phyloP scores from a whole-genome alignment of 2,329 filamentous ascomycete species.

The Nigrograna mackinnonii region DNA sequence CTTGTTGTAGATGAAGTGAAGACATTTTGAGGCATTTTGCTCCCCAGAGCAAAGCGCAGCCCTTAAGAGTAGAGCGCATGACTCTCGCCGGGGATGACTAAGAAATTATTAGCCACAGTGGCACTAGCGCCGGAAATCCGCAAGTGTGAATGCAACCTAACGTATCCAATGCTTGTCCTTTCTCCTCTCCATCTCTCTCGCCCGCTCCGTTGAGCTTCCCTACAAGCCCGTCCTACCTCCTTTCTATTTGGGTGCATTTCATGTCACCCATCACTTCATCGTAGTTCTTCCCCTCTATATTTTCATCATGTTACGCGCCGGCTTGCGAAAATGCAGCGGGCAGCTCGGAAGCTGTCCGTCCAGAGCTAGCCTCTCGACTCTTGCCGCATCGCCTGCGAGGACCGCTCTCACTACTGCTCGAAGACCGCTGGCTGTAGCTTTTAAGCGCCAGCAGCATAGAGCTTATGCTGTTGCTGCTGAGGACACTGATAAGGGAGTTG shows the following conservation, averaged over 20 bases:
- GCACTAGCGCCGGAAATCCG: slow-evolving; percentile 5
- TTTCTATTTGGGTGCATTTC: slow-evolving; percentile 20
- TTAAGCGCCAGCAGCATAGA: slow-evolving; percentile 52
- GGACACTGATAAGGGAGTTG: slow-evolving; percentile 64
- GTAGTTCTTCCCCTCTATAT: slow-evolving; percentile 11
- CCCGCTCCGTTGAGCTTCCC: background rate
- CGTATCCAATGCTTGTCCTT: background rate
- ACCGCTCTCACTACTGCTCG: slow-evolving; percentile 52
- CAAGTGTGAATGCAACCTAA: slow-evolving; percentile 6
- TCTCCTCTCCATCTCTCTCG: slow-evolving; percentile 1
- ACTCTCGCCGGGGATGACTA: too few species aligned
- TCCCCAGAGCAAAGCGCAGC: too few species aligned
- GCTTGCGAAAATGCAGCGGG: slow-evolving; percentile 66
- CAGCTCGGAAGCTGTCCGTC: slow-evolving; percentile 62
- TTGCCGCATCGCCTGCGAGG: slow-evolving; percentile 40
- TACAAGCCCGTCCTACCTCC: slow-evolving; percentile 1
- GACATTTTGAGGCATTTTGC: too few species aligned
- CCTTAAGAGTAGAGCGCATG: too few species aligned
- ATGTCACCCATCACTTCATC: slow-evolving; percentile 27
- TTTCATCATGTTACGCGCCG: slow-evolving; percentile 71
- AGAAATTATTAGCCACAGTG: slow-evolving; percentile 3
- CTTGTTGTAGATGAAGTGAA: too few species aligned
- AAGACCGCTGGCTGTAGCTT: slow-evolving; percentile 49
- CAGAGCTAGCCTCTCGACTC: slow-evolving; percentile 47
- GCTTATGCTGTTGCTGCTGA: slow-evolving; percentile 63